These are phyloP conservation scores for Hondaea fermentalgiana DNA, from an alignment of 108 stramenopile genomes.

Conservation along the genomic window DNA sequence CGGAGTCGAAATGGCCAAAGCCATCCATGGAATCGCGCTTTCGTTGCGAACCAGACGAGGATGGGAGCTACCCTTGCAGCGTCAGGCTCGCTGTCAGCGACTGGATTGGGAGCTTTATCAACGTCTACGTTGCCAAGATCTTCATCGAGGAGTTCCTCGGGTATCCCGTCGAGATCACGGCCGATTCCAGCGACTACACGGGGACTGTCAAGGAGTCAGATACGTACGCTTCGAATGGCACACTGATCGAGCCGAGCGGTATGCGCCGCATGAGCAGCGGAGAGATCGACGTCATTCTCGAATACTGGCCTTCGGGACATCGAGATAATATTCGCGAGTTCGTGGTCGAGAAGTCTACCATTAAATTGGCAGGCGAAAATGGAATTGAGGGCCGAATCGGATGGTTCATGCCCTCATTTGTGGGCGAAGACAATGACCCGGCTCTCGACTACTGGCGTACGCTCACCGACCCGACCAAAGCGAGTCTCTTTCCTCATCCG, in stretches of 20 bases:
- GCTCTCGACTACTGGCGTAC: not conserved
- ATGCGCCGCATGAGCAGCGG: not conserved
- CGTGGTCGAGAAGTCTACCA: not conserved
- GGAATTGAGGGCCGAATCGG: not conserved
- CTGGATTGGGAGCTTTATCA: not conserved
- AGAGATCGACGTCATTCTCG: not conserved
- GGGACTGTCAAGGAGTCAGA: not conserved
- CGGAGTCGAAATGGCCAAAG: not conserved
- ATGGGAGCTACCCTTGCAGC: not conserved
- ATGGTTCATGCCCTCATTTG: not conserved
- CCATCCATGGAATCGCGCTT: not conserved
- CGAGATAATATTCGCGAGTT: not conserved
- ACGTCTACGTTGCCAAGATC: not conserved
- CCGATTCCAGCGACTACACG: not conserved
- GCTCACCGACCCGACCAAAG: not conserved
- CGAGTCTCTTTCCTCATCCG: not conserved
- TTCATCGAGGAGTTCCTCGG: constrained; percentile 16
- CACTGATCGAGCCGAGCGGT: no score
- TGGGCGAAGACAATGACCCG: not conserved
- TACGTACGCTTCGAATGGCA: not conserved
- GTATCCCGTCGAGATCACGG: not conserved
- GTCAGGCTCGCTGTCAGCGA: not conserved
- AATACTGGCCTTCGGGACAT: not conserved
- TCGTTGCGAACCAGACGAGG: not conserved
- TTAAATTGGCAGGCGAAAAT: not conserved